Conservation (phyloP, 2,329 filamentous ascomycete genomes). For the Immersiporthe knoxdaviesiana region DNA sequence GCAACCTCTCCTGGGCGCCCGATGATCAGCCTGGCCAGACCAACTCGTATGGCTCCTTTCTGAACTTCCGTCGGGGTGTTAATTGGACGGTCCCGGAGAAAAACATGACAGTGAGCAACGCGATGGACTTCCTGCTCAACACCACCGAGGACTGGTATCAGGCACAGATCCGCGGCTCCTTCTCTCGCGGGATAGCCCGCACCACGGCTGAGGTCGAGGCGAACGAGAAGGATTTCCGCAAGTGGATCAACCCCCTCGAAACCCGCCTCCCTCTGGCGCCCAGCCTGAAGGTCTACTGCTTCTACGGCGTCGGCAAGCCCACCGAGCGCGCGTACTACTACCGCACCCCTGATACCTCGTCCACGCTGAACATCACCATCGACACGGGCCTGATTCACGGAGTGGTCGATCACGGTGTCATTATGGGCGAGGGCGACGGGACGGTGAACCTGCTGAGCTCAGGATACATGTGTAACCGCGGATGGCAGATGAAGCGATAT, state of each 20-base stretch:
- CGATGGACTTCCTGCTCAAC: slow-evolving; percentile 76
- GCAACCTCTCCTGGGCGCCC: slow-evolving; percentile 82
- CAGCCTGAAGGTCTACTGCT: slow-evolving; percentile 92
- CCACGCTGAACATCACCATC: slow-evolving; percentile 73
- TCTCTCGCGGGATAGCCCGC: slow-evolving; percentile 87
- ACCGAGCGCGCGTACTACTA: slow-evolving; percentile 96
- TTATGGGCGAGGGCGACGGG: slow-evolving; percentile 94
- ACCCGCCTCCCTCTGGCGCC: slow-evolving; percentile 85
- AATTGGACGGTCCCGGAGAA: slow-evolving; percentile 66
- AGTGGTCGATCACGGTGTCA: slow-evolving; percentile 81
- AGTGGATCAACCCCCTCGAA: slow-evolving; percentile 92
- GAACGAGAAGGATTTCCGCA: slow-evolving; percentile 75
- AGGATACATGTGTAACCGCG: slow-evolving; percentile 96
- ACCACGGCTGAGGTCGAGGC: slow-evolving; percentile 78
- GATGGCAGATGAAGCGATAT: slow-evolving; percentile 91
- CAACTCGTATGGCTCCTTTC: slow-evolving; percentile 75
- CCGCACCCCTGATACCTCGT: slow-evolving; percentile 67
- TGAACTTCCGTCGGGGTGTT: slow-evolving; percentile 76
- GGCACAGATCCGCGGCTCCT: slow-evolving; percentile 71
- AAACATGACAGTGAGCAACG: slow-evolving; percentile 82
- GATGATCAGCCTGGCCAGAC: slow-evolving; percentile 79
- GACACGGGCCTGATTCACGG: slow-evolving; percentile 65
- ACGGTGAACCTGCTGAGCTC: slow-evolving; percentile 91
- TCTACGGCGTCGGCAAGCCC: slow-evolving; percentile 92
- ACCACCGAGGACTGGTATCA: slow-evolving; percentile 86